Base-by-base conservation (phyloP, 1,284 basidiomycete species). In the Boletus semigastroideus region DNA sequence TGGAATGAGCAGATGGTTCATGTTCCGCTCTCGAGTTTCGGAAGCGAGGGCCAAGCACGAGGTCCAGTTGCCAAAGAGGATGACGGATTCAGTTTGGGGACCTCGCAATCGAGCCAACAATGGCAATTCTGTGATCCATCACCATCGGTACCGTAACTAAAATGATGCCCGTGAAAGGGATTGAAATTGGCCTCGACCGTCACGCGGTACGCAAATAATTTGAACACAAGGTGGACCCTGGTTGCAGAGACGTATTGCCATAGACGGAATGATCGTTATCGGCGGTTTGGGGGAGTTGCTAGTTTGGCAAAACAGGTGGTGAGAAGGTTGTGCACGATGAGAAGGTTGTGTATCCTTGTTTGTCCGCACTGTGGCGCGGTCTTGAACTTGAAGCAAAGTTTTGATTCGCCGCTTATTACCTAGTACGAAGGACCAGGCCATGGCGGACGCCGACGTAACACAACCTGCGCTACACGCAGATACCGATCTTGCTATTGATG, bases 401-500 rank as follows among this genome's bases (percentile, higher is more conserved):
- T 70, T 56, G 51, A 48, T 51, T 55, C 37, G 9, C 45, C 49
- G 46, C 52, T 46, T 53, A 42, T 46, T 52, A 42, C 25, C 25
- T 25, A 48, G 53, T 48, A 51, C 33, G 42, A 48, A 43, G 42
- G n/a, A n/a, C n/a, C 51, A 49, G 51, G 54, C 38, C 34, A 72
- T 74, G 72, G 53, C 72, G 41, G 67, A 74, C 64, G 55, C 49
- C 46, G 66, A 73, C 59, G 55, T 62, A 70, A 74, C 65, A 58
- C 74, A 56, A 71, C 59, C 70, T 38, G 57, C 68, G 48, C 51
- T 66, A 48, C 72, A 69, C 55, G 64, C 55, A 27, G 68, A 62
- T 51, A 57, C 60, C 13, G 77, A 81, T 43, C 58, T 68, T 25
- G 58, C 62, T 31, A 69, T 81, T 42, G 80, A 83, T 46, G 79